Percentiles rank a stretch among this genome's conserved stretches.
These are phyloP conservation scores for Solanum corneliomulleri DNA, from an alignment of 257 asterid genomes.

Conservation along the genomic window DNA sequence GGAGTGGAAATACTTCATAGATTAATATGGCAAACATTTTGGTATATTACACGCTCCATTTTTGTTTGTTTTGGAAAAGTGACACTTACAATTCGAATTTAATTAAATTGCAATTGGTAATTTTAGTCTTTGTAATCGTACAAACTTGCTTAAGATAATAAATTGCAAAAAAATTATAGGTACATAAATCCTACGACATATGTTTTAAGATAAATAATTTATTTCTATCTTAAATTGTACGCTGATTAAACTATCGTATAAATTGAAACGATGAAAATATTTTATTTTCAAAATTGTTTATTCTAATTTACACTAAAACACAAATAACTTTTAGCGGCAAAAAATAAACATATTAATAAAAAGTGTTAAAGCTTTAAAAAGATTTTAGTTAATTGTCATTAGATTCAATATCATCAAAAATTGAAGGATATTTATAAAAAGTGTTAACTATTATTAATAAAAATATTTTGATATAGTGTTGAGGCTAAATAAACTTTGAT, in stretches of 20 bases:
- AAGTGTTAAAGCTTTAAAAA: too few species aligned
- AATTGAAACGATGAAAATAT: background rate
- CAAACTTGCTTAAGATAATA: background rate
- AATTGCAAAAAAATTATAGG: background rate
- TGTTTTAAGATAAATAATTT: background rate
- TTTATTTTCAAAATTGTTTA: background rate
- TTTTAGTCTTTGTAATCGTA: background rate
- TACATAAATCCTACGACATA: background rate
- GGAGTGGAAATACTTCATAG: accelerated
- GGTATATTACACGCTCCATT: background rate
- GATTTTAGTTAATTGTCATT: background rate
- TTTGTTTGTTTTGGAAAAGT: background rate
- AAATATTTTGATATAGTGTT: background rate
- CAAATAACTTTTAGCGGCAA: too few species aligned
- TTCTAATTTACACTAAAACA: background rate
- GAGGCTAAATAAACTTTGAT: background rate
- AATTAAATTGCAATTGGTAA: background rate
- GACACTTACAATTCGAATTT: background rate
- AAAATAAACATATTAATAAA: too few species aligned
- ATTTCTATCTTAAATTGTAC: background rate
- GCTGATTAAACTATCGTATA: background rate
- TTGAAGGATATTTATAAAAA: too few species aligned
- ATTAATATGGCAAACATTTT: background rate
- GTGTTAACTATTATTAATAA: too few species aligned
- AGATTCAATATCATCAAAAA: too few species aligned